phyloP scores from a whole-genome alignment of 2,329 filamentous ascomycete species.

The Penicillium sp. region DNA sequence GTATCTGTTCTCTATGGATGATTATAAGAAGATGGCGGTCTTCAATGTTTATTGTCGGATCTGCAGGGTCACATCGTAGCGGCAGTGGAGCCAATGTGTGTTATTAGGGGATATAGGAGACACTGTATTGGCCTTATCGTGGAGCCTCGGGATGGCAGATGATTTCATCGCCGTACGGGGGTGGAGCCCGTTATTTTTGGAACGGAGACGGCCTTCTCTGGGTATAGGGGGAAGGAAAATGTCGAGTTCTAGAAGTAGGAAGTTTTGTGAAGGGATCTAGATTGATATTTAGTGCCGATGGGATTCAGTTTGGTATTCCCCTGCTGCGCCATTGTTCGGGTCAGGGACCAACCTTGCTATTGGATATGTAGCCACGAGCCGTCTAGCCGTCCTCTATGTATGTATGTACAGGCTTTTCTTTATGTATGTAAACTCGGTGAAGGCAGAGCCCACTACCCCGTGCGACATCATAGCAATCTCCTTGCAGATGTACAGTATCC shows the following conservation, averaged over 20 bases:
- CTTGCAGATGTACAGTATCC: slow-evolving; percentile 2
- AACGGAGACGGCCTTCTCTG: neutral
- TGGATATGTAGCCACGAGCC: too few relatives aligned
- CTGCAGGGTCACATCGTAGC: neutral
- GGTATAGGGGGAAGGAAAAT: neutral
- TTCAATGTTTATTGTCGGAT: neutral
- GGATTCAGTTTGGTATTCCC: neutral
- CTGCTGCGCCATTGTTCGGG: slow-evolving; percentile 5
- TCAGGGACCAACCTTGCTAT: neutral
- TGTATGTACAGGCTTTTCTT: too few relatives aligned
- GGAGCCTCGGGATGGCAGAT: neutral
- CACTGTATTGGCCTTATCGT: neutral
- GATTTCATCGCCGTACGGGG: neutral
- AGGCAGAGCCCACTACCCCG: neutral
- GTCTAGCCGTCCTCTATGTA: too few relatives aligned
- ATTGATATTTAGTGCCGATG: neutral
- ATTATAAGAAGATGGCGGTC: neutral
- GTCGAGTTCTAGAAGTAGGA: neutral
- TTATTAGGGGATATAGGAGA: neutral
- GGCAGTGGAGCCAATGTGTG: too few relatives aligned
- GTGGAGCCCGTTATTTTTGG: slow-evolving; percentile 12
- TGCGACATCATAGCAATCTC: slow-evolving; percentile 7
- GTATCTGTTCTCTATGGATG: neutral
- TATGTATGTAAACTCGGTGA: neutral
- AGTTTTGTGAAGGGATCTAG: too few relatives aligned